These are phyloP conservation scores for Zasmidium angulare DNA, from an alignment of 2,329 filamentous ascomycete genomes.

Conservation along the genomic window DNA sequence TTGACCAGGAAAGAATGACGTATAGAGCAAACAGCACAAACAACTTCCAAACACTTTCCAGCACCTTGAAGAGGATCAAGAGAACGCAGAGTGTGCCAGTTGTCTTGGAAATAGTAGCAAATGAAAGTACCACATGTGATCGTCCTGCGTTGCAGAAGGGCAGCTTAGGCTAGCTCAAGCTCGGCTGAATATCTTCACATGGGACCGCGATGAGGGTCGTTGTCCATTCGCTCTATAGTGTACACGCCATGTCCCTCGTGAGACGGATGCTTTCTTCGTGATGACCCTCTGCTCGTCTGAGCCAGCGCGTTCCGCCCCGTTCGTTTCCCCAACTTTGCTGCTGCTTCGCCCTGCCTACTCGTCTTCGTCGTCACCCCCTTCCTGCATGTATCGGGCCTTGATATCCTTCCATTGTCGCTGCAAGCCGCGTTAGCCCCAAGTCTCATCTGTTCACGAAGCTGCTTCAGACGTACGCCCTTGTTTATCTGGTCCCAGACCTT, in stretches of 20 bases:
- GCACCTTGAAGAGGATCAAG: background rate
- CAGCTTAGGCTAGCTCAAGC: background rate
- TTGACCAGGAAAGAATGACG: conserved; percentile 1
- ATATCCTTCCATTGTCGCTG: conserved; percentile 99
- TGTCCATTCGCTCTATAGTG: background rate
- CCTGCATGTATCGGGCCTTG: conserved; percentile 75
- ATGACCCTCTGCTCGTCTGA: background rate
- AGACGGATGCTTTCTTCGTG: background rate
- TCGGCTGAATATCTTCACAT: background rate
- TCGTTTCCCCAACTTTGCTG: conserved; percentile 30
- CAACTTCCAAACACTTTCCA: background rate
- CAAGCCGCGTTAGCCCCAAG: conserved; percentile 28
- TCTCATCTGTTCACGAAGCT: background rate
- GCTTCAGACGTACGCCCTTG: conserved; percentile 73
- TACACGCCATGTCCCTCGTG: background rate
- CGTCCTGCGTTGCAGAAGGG: background rate
- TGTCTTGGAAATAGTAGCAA: background rate
- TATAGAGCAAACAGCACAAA: background rate
- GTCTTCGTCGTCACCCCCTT: conserved; percentile 51
- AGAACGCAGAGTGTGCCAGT: background rate
- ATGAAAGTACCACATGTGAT: background rate
- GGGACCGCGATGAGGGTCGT: background rate
- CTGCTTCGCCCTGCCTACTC: conserved; percentile 59
- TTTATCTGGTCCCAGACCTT: conserved; percentile 89
- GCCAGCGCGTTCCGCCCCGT: background rate